Percentiles rank a stretch among this genome's conserved stretches.
phyloP scores from a whole-genome alignment of 2,329 filamentous ascomycete species.

The Apiospora pterosperma region DNA sequence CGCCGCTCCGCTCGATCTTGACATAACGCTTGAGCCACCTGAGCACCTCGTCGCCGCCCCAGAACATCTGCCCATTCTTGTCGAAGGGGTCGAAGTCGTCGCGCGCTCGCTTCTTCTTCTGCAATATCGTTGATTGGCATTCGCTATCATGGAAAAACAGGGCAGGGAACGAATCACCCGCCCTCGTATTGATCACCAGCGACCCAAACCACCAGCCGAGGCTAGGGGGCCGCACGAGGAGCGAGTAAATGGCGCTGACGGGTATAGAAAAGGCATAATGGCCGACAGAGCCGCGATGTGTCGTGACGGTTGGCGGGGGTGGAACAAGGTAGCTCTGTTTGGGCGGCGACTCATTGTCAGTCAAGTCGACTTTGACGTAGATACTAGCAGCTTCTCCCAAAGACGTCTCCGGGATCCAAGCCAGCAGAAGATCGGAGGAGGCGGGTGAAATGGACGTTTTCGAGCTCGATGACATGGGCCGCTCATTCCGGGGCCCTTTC shows the following conservation, averaged over 20 bases:
- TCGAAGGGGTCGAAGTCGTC: conserved; percentile 91
- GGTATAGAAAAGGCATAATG: conserved; percentile 91
- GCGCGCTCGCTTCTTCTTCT: conserved; percentile 80
- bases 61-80: conserved; percentile 83
- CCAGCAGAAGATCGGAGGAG: conserved; percentile 76
- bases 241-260: conserved; percentile 83
- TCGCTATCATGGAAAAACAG: conserved; percentile 98
- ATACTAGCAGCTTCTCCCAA: conserved; percentile 82
- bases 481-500: conserved; percentile 46
- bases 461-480: conserved; percentile 42
- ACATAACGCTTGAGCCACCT: conserved; percentile 87
- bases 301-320: conserved; percentile 80
- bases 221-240: conserved; percentile 86
- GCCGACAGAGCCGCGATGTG: conserved; percentile 67
- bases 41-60: conserved; percentile 94
- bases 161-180: conserved; percentile 90
- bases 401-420: conserved; percentile 88
- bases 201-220: conserved; percentile 99
- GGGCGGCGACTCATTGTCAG: conserved; percentile 75
- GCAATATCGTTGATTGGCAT: conserved; percentile 90
- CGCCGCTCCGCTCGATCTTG: conserved; percentile 74
- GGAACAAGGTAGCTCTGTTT: conserved; percentile 88
- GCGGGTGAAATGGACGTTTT: conserved; percentile 38
- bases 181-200: conserved; percentile 84
- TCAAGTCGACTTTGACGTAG: conserved; percentile 93